Percentiles rank a stretch among this genome's conserved stretches.
Conservation (phyloP, 805 yeast genomes). For the Suhomyces prunicola region DNA sequence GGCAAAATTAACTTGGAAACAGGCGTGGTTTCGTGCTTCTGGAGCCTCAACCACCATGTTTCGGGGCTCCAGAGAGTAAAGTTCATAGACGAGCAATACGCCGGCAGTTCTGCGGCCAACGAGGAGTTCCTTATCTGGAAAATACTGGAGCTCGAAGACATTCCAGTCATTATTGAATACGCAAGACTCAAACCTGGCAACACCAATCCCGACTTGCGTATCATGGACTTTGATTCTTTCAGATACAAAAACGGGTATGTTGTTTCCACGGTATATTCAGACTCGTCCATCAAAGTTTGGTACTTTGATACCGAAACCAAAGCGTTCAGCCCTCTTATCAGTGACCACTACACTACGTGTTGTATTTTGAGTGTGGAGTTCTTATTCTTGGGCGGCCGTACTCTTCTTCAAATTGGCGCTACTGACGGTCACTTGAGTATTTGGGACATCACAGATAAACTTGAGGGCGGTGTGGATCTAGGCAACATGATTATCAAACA, state of each 20-base stretch:
- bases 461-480: slow-evolving; percentile 2
- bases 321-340: slow-evolving; percentile 42
- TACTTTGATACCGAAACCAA: slow-evolving; percentile 37
- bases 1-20: slow-evolving; percentile 30
- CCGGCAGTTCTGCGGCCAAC: slow-evolving; percentile 66
- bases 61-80: slow-evolving; percentile 82
- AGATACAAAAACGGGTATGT: slow-evolving; percentile 45
- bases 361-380: slow-evolving; percentile 69
- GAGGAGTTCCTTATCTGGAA: slow-evolving; percentile 89
- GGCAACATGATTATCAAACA: slow-evolving; percentile 37
- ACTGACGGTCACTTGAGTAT: slow-evolving; percentile 79
- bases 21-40: slow-evolving; percentile 46
- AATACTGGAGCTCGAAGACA: slow-evolving; percentile 29
- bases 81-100: slow-evolving; percentile 49
- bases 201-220: slow-evolving; percentile 75
- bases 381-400: slow-evolving; percentile 21
- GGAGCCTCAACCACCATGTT: slow-evolving; percentile 77
- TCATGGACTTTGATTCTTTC: slow-evolving; percentile 75
- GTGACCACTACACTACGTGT: slow-evolving; percentile 63
- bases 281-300: slow-evolving; percentile 73
- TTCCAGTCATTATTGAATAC: slow-evolving; percentile 47
- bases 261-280: slow-evolving; percentile 76
- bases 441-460: slow-evolving; percentile 48
- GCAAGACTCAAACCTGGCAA: slow-evolving; percentile 54
- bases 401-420: slow-evolving; percentile 55